Percentiles rank a stretch among this genome's conserved stretches.
These are phyloP conservation scores for Samsoniella hepiali DNA, from an alignment of 2,329 filamentous ascomycete species.

Conservation along the genomic window DNA sequence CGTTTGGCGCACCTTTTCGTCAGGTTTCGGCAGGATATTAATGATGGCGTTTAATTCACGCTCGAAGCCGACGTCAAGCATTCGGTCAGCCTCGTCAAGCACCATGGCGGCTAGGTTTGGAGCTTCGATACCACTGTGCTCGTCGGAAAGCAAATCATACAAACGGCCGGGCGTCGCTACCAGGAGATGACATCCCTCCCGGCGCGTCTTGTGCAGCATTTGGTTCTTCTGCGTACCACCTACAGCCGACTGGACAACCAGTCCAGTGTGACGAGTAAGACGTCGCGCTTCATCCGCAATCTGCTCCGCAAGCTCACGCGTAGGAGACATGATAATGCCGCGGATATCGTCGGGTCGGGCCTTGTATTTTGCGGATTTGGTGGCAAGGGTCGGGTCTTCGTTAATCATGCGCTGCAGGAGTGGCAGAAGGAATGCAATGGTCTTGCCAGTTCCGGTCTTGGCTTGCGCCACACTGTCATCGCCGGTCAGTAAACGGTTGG, in stretches of 20 bases:
- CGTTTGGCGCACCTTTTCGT: conserved; percentile 72
- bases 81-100: conserved; percentile 95
- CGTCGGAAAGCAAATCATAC: conserved; percentile 73
- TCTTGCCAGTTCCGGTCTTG: conserved; percentile 96
- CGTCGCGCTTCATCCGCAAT: conserved; percentile 76
- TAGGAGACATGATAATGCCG: conserved; percentile 72
- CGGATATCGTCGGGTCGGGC: conserved; percentile 58
- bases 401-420: conserved; percentile 74
- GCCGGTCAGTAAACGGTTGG: not conserved
- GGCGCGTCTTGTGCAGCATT: conserved; percentile 66
- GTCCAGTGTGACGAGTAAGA: conserved; percentile 60
- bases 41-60: conserved; percentile 62
- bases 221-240: conserved; percentile 77
- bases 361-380: conserved; percentile 33
- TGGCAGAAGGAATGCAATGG: conserved; percentile 86
- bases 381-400: conserved; percentile 59
- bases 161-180: conserved; percentile 89
- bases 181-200: conserved; percentile 80
- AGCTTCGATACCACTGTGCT: conserved; percentile 59
- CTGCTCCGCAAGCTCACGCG: conserved; percentile 76
- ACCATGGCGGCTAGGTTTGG: conserved; percentile 88
- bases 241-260: conserved; percentile 74
- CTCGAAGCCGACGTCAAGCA: conserved; percentile 91
- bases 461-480: conserved; percentile 75
- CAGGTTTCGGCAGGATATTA: conserved; percentile 57